Base-by-base conservation (phyloP, 2,329 filamentous ascomycete genomes). In the Neoscytalidium dimidiatum region DNA sequence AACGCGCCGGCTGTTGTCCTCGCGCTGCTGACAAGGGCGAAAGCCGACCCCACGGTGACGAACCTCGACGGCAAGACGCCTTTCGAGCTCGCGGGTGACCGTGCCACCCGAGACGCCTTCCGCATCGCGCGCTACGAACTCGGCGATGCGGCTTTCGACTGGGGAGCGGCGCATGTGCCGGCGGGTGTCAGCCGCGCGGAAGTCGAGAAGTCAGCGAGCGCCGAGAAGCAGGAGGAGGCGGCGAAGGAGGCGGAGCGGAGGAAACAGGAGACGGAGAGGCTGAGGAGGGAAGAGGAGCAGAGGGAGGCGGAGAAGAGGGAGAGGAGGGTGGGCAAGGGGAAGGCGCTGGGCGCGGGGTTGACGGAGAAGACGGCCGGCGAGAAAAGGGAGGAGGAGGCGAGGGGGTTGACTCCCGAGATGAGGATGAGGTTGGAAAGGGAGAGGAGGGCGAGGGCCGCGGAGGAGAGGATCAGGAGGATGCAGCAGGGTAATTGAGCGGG, bases 321-420 rank as follows among this genome's bases (percentile, higher is more conserved):
- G 28, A 78, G 85, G 67, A 71, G 70, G 67, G 70, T 81, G 35
- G 81, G 82, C 0, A 82, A 80, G 68, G 82, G 81, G 6, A 80
- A 79, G 64, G 77, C 86, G 9, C 78, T 89, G n/a, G 84, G 84
- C 5, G 75, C 86, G 29, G 66, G 74, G 84, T 41, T 82, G 31
- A 78, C 86, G 29, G 84, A 85, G 68, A 94, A 93, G 82, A 91
- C 91, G 19, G 90, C 90, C 0, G 87, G 93, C 71, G 92, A 97
- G 75, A 88, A 86, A 73, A 85, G 93, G 68, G 91, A 94, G 73
- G 92, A 96, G 73, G 93, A 97, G 77, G 85, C 86, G 56, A 87
- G 92, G 68, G 94, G 94, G 0, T 82, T 98, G 80, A 96, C 92
- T 46, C 89, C 92, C 0, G 94, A 98, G 79, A 94, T 95, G 86